A percentile compares a stretch with the other conserved stretches of the same genome.
Evolutionary conservation across 2,329 filamentous ascomycete species (phyloP).

Genomic region (Fusarium siculi): DNA sequence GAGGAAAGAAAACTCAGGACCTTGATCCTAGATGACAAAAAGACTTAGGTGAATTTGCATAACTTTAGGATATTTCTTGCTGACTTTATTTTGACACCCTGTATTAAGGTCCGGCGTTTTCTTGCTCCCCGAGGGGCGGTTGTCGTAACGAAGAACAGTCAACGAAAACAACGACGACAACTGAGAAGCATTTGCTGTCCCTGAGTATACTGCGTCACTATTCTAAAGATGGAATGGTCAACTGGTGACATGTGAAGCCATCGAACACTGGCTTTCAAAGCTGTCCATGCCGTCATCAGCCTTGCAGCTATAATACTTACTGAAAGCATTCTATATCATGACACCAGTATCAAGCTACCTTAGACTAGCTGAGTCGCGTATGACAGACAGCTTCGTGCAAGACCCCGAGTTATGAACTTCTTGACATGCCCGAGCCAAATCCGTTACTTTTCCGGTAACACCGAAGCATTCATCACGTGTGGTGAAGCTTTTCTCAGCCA

Average conservation of each 20-base stretch:
- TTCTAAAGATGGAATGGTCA: neutral
- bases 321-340: neutral
- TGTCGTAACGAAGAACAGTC: neutral
- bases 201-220: neutral
- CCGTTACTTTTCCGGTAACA: conserved; percentile 19
- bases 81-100: too few species aligned
- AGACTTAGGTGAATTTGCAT: too few species aligned
- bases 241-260: neutral
- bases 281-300: conserved; percentile 12
- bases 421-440: conserved; percentile 13
- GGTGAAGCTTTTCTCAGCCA: conserved; percentile 26
- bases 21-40: too few species aligned
- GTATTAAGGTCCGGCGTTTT: too few species aligned
- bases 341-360: neutral
- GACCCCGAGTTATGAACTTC: neutral
- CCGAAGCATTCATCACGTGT: conserved; percentile 31
- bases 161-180: neutral
- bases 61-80: too few species aligned
- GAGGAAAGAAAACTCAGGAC: too few species aligned
- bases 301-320: neutral
- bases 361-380: neutral
- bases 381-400: conserved; percentile 2
- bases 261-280: neutral
- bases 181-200: too few species aligned
- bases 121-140: too few species aligned